Conservation (phyloP, 1,139 yeast genomes). For the Eremothecium gossypii region DNA sequence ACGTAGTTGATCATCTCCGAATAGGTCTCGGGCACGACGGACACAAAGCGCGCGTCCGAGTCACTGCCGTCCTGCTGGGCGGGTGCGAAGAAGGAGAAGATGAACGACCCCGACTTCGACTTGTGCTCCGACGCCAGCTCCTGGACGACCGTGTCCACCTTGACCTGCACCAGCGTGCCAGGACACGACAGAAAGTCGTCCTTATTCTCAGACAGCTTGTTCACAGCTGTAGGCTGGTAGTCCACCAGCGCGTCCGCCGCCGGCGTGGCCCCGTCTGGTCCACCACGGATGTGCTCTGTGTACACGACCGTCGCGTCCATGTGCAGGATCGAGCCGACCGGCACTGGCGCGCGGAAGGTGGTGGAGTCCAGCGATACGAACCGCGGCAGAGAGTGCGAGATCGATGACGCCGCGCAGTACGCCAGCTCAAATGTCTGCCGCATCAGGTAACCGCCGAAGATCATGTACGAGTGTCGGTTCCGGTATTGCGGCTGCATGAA, state of each 20-base stretch:
- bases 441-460: slow-evolving; percentile 85
- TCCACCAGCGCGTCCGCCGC: slow-evolving; percentile 23
- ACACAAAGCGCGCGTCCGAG: slow-evolving; percentile 39
- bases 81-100: slow-evolving; percentile 81
- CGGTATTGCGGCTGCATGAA: slow-evolving; percentile 96
- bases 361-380: slow-evolving; percentile 86
- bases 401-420: slow-evolving; percentile 84
- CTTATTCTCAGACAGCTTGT: slow-evolving; percentile 42
- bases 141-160: slow-evolving; percentile 74
- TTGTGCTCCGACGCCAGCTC: slow-evolving; percentile 50
- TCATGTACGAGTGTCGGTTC: slow-evolving; percentile 88
- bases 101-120: slow-evolving; percentile 76
- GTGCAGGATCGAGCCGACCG: slow-evolving; percentile 82
- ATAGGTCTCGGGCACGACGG: slow-evolving; percentile 80
- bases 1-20: slow-evolving; percentile 87
- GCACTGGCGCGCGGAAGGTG: slow-evolving; percentile 87
- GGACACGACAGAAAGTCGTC: slow-evolving; percentile 59
- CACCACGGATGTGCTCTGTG: slow-evolving; percentile 52
- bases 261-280: not conserved
- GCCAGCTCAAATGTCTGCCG: slow-evolving; percentile 91
- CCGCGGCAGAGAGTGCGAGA: slow-evolving; percentile 73
- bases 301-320: slow-evolving; percentile 77
- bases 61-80: slow-evolving; percentile 32
- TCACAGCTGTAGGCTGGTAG: slow-evolving; percentile 51
- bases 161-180: slow-evolving; percentile 84